Percentiles rank a stretch among this genome's conserved stretches.
Conservation (phyloP, 306 rosid species). For the Dryas alaskensis region DNA sequence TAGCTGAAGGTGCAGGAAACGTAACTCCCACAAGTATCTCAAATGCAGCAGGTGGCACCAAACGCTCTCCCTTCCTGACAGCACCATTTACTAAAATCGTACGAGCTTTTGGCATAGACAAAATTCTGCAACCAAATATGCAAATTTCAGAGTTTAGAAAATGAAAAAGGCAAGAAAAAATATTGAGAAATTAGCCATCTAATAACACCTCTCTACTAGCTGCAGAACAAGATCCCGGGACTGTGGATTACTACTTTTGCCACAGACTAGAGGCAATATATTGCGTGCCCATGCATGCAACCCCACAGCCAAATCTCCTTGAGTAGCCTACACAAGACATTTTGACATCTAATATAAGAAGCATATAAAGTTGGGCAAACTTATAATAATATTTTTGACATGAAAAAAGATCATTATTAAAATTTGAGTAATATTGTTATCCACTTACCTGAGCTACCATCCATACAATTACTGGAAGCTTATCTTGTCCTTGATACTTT, state of each 20-base stretch:
- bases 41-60: conserved; percentile 75
- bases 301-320: conserved; percentile 79
- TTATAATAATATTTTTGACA: background rate
- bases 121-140: conserved; percentile 53
- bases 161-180: background rate
- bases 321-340: conserved; percentile 52
- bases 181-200: conserved; percentile 1
- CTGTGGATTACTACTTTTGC: conserved; percentile 74
- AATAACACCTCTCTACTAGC: conserved; percentile 72
- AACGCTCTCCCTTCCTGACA: conserved; percentile 85
- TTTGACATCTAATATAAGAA: conserved; percentile 23
- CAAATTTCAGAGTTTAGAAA: conserved; percentile 2
- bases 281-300: conserved; percentile 79
- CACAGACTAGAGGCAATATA: conserved; percentile 68
- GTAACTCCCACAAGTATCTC: conserved; percentile 70
- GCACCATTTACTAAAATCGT: conserved; percentile 76
- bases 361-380: conserved; percentile 12
- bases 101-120: conserved; percentile 83
- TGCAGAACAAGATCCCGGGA: conserved; percentile 88
- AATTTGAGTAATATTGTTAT: conserved; percentile 10
- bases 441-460: conserved; percentile 71
- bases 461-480: conserved; percentile 78
- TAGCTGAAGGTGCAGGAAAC: conserved; percentile 65
- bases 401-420: background rate
- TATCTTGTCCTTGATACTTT: conserved; percentile 91